These are phyloP conservation scores for Solanum hybrid DNA, from an alignment of 305 asterid genomes.

Conservation along the genomic window DNA sequence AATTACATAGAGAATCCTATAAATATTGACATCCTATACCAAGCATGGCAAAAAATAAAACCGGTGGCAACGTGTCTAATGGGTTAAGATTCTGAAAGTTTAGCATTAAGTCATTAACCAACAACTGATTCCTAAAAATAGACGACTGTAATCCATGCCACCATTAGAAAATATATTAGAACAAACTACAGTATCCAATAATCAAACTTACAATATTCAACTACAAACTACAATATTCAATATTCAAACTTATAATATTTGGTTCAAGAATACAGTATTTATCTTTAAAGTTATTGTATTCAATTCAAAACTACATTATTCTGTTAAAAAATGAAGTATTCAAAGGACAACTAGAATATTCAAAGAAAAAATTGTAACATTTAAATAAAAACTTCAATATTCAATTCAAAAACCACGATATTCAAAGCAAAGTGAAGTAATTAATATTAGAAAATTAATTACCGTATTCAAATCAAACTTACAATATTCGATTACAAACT, in stretches of 20 bases:
- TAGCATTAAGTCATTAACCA: neutral
- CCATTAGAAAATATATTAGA: neutral
- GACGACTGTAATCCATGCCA: neutral
- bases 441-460: neutral
- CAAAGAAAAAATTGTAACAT: neutral
- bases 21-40: neutral
- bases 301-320: neutral
- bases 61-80: neutral
- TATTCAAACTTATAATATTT: neutral
- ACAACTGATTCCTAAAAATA: neutral
- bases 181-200: neutral
- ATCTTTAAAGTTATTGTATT: neutral
- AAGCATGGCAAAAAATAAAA: neutral
- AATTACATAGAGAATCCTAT: neutral
- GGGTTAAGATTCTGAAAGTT: neutral
- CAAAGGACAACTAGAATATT: neutral
- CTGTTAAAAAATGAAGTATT: neutral
- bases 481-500: neutral
- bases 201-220: neutral
- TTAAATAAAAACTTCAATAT: neutral
- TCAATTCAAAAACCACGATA: neutral
- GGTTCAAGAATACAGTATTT: neutral
- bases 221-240: neutral
- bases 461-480: neutral
- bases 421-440: neutral